Evolutionary conservation across 805 yeast species (phyloP).

Genomic region (Ogataea nakhonphanomensis): DNA sequence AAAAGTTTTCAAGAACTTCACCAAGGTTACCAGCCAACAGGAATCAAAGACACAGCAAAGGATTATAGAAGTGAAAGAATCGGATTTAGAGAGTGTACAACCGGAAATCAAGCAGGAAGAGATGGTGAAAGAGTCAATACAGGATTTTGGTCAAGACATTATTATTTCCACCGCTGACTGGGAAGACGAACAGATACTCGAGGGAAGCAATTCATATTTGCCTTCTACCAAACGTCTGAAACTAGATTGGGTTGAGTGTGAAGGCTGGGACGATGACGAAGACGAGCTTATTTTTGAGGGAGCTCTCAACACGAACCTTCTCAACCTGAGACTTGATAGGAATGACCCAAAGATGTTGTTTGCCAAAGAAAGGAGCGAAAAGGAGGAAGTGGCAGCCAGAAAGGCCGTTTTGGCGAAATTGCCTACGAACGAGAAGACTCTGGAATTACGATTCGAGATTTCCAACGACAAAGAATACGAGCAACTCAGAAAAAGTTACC

Average conservation of each 20-base stretch:
- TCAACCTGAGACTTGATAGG: conserved; percentile 62
- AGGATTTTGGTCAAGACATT: conserved; percentile 49
- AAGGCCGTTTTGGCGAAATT: conserved; percentile 33
- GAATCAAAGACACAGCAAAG: conserved; percentile 19
- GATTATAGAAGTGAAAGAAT: conserved; percentile 26
- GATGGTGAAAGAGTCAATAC: conserved; percentile 29
- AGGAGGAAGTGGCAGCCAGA: conserved; percentile 10
- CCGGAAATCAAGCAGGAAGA: conserved; percentile 15
- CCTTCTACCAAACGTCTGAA: conserved; percentile 28
- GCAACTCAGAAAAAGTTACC: conserved; percentile 76
- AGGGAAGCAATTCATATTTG: conserved; percentile 37
- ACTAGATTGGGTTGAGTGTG: conserved; percentile 35
- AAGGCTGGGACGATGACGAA: conserved; percentile 48
- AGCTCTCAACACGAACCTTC: conserved; percentile 33
- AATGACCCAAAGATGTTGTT: conserved; percentile 83
- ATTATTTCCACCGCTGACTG: conserved; percentile 72
- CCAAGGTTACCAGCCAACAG: conserved; percentile 13
- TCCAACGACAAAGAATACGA: conserved; percentile 90
- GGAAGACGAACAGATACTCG: conserved; percentile 65
- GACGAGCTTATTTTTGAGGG: conserved; percentile 81
- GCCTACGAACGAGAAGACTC: conserved; percentile 52
- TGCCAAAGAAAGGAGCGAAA: conserved; percentile 38
- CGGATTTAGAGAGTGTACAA: conserved; percentile 26
- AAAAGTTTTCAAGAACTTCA: conserved; percentile 42
- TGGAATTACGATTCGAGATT: conserved; percentile 67